These are phyloP conservation scores for Cercospora brassicicola DNA, from an alignment of 2,329 filamentous ascomycete species.

Conservation along the genomic window DNA sequence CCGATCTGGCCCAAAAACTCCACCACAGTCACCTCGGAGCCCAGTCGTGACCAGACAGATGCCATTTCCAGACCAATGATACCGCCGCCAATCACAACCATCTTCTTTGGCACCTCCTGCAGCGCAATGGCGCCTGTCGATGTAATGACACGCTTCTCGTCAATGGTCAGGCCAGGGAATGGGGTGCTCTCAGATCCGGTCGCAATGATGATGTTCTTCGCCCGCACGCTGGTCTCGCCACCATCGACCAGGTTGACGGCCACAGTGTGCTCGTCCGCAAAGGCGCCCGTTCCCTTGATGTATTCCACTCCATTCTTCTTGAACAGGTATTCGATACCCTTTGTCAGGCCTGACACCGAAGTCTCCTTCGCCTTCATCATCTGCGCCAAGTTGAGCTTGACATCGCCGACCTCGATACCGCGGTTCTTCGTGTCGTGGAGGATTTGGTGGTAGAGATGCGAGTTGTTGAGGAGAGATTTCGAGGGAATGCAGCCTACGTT, in stretches of 20 bases:
- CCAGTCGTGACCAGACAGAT: slow-evolving; percentile 94
- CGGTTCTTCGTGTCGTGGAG: slow-evolving; percentile 92
- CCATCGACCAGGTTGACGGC: slow-evolving; percentile 88
- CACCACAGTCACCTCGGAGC: slow-evolving; percentile 92
- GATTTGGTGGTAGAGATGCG: slow-evolving; percentile 95
- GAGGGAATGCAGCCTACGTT: slow-evolving; percentile 99
- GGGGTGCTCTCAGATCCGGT: slow-evolving; percentile 94
- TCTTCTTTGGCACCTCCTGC: slow-evolving; percentile 87
- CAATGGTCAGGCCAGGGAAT: slow-evolving; percentile 92
- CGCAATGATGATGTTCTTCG: slow-evolving; percentile 97
- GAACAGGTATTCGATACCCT: slow-evolving; percentile 96
- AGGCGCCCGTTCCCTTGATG: slow-evolving; percentile 72
- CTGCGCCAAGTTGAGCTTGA: slow-evolving; percentile 89
- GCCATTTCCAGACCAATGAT: slow-evolving; percentile 99
- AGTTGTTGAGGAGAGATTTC: slow-evolving; percentile 99
- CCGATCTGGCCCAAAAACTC: slow-evolving; percentile 96
- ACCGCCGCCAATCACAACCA: slow-evolving; percentile 96
- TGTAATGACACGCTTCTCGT: slow-evolving; percentile 96
- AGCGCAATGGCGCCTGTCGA: slow-evolving; percentile 93
- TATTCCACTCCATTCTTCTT: slow-evolving; percentile 99
- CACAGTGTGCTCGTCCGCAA: slow-evolving; percentile 70
- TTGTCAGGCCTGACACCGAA: slow-evolving; percentile 83
- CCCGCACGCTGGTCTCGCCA: slow-evolving; percentile 80
- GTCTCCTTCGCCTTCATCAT: slow-evolving; percentile 99
- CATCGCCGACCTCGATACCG: slow-evolving; percentile 95